Base-by-base conservation (phyloP, 345 rosid genomes). In the Mallotus nudiflorus region DNA sequence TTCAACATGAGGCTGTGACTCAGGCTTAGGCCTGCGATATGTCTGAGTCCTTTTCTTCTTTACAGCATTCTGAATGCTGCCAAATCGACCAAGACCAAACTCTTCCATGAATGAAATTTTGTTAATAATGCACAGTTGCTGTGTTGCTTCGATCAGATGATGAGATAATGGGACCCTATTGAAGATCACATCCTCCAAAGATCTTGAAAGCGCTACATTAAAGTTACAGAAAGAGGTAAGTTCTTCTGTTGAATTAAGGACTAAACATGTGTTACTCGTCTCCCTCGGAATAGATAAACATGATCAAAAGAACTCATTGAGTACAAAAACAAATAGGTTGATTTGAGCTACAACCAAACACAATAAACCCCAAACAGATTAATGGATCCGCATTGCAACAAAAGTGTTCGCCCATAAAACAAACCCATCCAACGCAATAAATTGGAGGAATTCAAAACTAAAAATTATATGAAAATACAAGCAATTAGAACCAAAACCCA, bases 11-110 rank as follows among this genome's bases (percentile, higher is more conserved):
- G 84, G 33, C 35, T 48, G 80, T 13, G 85, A 76, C 62, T 88
- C 90, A 62, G 90, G 86, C 60, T 89, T 86, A 63, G 86, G 88
- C 37, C 96, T 83, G 28, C 96, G 91, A 68, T 73, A 80, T 62
- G 83, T 70, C 62, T 75, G 82, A 75, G 81, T 94, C 76, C 98
- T 84, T 78, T 85, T 94, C 87, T 82, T 94, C 82, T 85, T 89
- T 50, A 80, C 87, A 59, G 89, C 68, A 73, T 71, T 73, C 53
- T 78, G 81, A 60, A 87, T 69, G 27, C 78, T 76, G 68, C 82
- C 78, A 74, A 77, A 72, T 55, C 12, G 73, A 56, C 70, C 12
- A 62, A 71, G 76, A 71, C 81, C 83, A 50, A 65, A 64, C 73
- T 76, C 85, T 71, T 88, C 94, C 98, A 91, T 91, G 39, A 62